phyloP scores from a whole-genome alignment of 768 basidiomycete species.

The Tulasnella sp. region DNA sequence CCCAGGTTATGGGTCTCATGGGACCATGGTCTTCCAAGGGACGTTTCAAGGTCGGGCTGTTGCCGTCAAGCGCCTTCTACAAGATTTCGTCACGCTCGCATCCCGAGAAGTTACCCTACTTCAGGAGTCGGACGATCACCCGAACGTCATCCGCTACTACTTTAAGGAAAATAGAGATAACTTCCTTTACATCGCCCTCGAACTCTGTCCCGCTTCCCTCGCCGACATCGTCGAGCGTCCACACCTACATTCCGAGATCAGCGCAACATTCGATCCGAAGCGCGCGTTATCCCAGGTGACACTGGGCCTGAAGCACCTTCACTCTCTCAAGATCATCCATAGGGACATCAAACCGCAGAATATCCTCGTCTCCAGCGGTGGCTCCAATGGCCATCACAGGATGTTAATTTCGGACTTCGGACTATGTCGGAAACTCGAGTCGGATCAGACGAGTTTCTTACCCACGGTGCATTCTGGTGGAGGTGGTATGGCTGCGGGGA shows the following conservation, averaged over 20 bases:
- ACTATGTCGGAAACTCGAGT: conserved; percentile 86
- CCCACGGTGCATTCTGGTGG: conserved; percentile 70
- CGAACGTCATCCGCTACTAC: conserved; percentile 97
- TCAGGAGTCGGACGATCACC: conserved; percentile 95
- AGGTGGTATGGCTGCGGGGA: conserved; percentile 72
- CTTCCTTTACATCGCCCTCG: conserved; percentile 96
- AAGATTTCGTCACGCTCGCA: conserved; percentile 92
- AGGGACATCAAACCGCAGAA: conserved; percentile 90
- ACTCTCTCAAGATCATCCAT: conserved; percentile 38
- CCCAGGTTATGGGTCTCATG: conserved; percentile 90
- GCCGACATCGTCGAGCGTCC: conserved; percentile 80
- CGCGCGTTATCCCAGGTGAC: conserved; percentile 80
- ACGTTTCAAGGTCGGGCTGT: conserved; percentile 95
- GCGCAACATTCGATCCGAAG: conserved; percentile 72
- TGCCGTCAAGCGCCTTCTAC: conserved; percentile 93
- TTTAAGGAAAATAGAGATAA: conserved; percentile 90
- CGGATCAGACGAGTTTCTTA: conserved; percentile 92
- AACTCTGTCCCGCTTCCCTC: conserved; percentile 83
- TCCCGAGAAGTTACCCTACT: conserved; percentile 87
- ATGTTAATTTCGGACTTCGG: conserved; percentile 98
- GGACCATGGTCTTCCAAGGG: conserved; percentile 90
- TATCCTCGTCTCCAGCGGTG: conserved; percentile 63
- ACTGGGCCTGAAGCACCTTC: conserved; percentile 74
- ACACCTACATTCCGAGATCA: conserved; percentile 64
- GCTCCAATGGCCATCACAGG: conserved; percentile 50